Conservation (phyloP, 2,329 filamentous ascomycete genomes). For the Pseudogymnoascus sp. region DNA sequence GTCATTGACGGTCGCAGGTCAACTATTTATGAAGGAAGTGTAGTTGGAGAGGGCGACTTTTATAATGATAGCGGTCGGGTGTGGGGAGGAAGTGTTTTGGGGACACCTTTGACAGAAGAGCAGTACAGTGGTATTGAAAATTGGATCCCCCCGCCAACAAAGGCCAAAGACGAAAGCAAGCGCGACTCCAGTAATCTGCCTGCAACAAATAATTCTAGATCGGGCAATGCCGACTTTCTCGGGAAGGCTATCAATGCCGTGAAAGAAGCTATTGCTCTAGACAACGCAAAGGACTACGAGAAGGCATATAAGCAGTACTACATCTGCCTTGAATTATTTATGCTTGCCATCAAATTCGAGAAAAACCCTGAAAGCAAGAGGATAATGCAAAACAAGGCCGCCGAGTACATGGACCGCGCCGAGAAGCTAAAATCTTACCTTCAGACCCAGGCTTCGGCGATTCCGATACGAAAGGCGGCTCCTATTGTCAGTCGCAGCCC, state of each 20-base stretch:
- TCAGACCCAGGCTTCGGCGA: neutral
- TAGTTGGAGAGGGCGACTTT: neutral
- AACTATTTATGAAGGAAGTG: neutral
- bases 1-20: neutral
- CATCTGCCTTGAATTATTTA: slow-evolving; percentile 53
- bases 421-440: slow-evolving; percentile 92
- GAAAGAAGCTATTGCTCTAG: neutral
- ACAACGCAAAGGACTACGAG: neutral
- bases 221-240: slow-evolving; percentile 16
- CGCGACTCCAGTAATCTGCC: neutral
- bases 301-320: neutral
- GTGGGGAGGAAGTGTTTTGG: neutral
- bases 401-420: slow-evolving; percentile 91
- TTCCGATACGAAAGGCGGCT: neutral
- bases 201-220: neutral
- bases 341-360: slow-evolving; percentile 96
- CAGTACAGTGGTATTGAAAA: neutral
- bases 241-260: neutral
- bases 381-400: slow-evolving; percentile 86
- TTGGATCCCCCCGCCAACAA: neutral
- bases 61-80: neutral
- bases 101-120: neutral
- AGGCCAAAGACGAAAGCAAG: neutral
- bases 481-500: neutral
- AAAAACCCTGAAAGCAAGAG: slow-evolving; percentile 92